phyloP scores from a whole-genome alignment of 2,329 filamentous ascomycete species.

The Chrysosporium queenslandicum region DNA sequence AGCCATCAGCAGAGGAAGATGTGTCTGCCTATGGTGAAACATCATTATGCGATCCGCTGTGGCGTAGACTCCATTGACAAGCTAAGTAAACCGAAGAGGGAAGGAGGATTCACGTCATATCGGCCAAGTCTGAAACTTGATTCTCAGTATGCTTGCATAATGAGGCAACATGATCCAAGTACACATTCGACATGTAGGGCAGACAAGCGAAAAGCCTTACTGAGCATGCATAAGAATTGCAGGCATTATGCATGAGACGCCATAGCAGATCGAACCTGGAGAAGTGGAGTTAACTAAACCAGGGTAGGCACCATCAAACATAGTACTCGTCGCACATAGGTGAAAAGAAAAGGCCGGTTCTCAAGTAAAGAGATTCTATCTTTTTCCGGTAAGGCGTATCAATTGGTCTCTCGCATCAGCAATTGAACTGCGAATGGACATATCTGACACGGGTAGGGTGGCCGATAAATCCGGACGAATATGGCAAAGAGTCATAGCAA shows the following conservation, averaged over 20 bases:
- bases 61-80: neutral
- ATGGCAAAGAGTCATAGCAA: slow-evolving; percentile 6
- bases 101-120: slow-evolving; percentile 4
- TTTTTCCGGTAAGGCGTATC: neutral
- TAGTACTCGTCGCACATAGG: slow-evolving; percentile 5
- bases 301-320: neutral
- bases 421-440: neutral
- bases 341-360: neutral
- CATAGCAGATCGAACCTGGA: neutral
- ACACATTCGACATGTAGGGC: neutral
- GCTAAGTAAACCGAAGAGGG: neutral
- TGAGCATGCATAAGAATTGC: neutral
- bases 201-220: neutral
- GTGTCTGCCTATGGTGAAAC: slow-evolving; percentile 11
- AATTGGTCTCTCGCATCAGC: neutral
- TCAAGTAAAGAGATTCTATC: neutral
- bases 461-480: neutral
- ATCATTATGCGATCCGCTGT: neutral
- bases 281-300: neutral
- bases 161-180: slow-evolving; percentile 2
- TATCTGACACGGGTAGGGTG: slow-evolving; percentile 3
- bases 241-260: neutral
- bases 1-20: slow-evolving; percentile 10
- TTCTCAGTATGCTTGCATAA: slow-evolving; percentile 5
- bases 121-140: slow-evolving; percentile 12